Evolutionary conservation across 139 green algal species (phyloP), one percentile per base, ranked within the genome.

Genomic region (Chlorella ohadii): DNA sequence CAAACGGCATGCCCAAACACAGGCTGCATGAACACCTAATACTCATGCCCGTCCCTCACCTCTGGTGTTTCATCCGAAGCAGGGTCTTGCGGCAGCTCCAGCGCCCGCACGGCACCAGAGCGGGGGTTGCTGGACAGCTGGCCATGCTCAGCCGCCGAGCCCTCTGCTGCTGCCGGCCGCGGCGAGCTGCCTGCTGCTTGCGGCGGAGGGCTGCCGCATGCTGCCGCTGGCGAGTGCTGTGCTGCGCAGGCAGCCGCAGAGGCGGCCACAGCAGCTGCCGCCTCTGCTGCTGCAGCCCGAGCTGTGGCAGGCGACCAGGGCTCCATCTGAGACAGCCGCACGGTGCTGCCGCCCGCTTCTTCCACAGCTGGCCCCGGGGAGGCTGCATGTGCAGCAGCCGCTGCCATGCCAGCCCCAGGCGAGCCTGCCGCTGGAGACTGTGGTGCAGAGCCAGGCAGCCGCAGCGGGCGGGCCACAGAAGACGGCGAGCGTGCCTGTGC

Each of bases 281-380:
- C 65, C 15, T 20, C 65, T 13, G 23, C 66, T n/a, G 66, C 66
- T 31, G 63, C 63, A 3, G 63, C 27, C 27, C 27, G 27, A 36
- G 64, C 64, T 41, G 67, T 38, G 33, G 34, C 4, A 33, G 74
- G 74, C 20, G 74, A 68, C 74, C 74, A 81, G 17, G 74, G 74
- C 1, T 34, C 31, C 74, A 81, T 81, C 55, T 81, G 74, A 36
- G 74, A 81, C 11, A 81, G 55, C 7, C 31, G 22, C 51, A 55
- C 55, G 3, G 19, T 20, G 19, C 31, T 4, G n/a, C 36, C 36
- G 28, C 5, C 19, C 19, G 17, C 33, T 36, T 1, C 28, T 31
- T 17, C 44, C 16, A 17, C 47, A 25, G 23, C 70, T 22, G 36
- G 31, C 34, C 64, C 16, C 4, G n/a, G n/a, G 31, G 27, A 44